Base-by-base conservation (phyloP, 2,329 filamentous ascomycete genomes). In the Paecilomyces sp. region DNA sequence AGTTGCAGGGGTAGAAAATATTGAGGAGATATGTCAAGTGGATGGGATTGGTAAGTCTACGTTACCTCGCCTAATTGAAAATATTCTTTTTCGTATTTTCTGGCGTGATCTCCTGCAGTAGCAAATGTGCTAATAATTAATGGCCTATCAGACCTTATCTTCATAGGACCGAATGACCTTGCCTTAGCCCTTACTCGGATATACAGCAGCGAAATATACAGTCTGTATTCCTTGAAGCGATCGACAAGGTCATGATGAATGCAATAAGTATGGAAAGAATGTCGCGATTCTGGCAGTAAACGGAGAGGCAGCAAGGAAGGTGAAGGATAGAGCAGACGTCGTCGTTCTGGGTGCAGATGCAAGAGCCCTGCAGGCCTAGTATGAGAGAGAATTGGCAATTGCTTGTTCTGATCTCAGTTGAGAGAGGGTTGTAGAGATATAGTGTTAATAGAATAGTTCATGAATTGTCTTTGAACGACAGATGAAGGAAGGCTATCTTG, bases 21-120 rank as follows among this genome's bases (percentile, higher is more conserved):
- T 77, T 6, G 73, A 77, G 55, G 71, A 66, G 2, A 78, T 78
- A 53, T 72, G 71, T 31, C 67, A 67, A 15, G 73, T 77, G 1
- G 65, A 68, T 5, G 76, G 76, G 5, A 67, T 77, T 24, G 56
- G 56, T 57, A 33, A 57, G 4, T 36, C 13, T 5, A 36, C 7
- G 13, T 36, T 36, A 36, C 13, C 33, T 36, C 33, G 9, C 33
- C 33, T 36, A 3, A 28, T 36, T 36, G 4, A 36, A 2, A 3
- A 11, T 15, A 5, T 12, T 3, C 34, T 41, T 41, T 41, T 41
- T 41, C n/a, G 5, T 41, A 41, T 13, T 12, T 6, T 41, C 4
- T 13, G 13, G 11, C n/a, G 1, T 13, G 5, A 15, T 41, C 5
- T 2, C 25, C 25, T 28, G 25, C 25, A 28, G 25, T 2, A 28